Percentiles rank a stretch among this genome's conserved stretches.
phyloP scores from a whole-genome alignment of 768 basidiomycete species.

The Rhodosporidiobolus odoratus region DNA sequence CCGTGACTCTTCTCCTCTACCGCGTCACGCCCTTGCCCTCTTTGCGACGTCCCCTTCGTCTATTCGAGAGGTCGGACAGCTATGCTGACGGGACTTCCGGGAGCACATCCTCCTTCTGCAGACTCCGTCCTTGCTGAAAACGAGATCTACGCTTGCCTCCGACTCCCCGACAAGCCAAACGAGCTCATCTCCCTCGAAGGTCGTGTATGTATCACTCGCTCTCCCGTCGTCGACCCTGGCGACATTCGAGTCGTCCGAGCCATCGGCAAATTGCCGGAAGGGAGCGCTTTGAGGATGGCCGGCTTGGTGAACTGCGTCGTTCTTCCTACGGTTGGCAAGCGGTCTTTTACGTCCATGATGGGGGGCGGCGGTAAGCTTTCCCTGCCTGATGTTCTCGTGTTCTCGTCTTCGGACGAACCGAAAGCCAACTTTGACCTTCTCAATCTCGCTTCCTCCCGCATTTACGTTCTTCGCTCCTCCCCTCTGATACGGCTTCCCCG shows the following conservation, averaged over 20 bases:
- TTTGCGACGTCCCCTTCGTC: conserved; percentile 32
- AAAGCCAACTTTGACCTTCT: neutral
- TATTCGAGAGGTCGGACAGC: too few species aligned
- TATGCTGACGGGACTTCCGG: neutral
- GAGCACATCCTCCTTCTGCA: conserved; percentile 24
- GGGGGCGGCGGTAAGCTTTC: conserved; percentile 22
- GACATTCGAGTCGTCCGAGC: conserved; percentile 58
- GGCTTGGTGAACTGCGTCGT: conserved; percentile 33
- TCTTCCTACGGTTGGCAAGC: conserved; percentile 14
- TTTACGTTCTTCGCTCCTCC: neutral
- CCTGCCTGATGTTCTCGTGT: too few species aligned
- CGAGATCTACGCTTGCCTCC: conserved; percentile 54
- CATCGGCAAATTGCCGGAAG: neutral
- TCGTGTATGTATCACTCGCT: conserved; percentile 60
- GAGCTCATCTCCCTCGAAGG: conserved; percentile 60
- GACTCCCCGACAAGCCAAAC: conserved; percentile 50
- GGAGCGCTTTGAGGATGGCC: neutral
- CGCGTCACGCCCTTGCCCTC: too few species aligned
- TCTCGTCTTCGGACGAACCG: too few species aligned
- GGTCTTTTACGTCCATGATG: conserved; percentile 17
- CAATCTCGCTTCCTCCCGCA: neutral
- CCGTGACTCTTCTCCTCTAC: neutral
- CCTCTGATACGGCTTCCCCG: neutral
- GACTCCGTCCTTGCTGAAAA: conserved; percentile 43
- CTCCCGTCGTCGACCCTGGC: conserved; percentile 69